Base-by-base conservation (phyloP, 345 rosid genomes). In the Camelina hispida region DNA sequence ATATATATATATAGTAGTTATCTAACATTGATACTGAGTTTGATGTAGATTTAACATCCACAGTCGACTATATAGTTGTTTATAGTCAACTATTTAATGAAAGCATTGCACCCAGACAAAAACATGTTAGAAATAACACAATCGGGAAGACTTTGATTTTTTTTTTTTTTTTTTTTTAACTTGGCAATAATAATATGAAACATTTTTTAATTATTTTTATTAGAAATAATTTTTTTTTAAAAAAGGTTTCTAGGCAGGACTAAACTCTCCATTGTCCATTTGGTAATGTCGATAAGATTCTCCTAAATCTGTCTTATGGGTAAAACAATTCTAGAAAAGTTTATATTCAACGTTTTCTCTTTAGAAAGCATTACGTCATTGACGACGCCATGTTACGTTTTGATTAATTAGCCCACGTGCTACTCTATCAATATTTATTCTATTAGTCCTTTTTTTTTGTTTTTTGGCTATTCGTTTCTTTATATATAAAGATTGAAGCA, bases 331-430 rank as follows among this genome's bases (percentile, higher is more conserved):
- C 34, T 34, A 10, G 6, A 43, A 3, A 4, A 65, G 40, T 37
- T 28, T 37, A 37, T 9, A 17, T 57, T 25, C 67, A 59, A 75
- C 54, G 46, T 25, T 74, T 44, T 52, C 9, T 50, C 28, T 59
- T 51, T 51, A 48, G 13, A 53, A 61, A 53, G 63, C 74, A 43
- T 61, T 53, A 22, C 69, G 70, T 69, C 79, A 76, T 12, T 52
- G 28, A 44, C n/a, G 70, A 69, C 64, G 74, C 9, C 74, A 76
- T 76, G 43, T 1, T 25, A 66, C 16, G 4, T 20, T 4, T 17
- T 52, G 18, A 50, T 51, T 40, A 30, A 42, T 69, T 62, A 61
- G 6, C 70, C 74, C 74, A 75, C 73, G 56, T 75, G 79, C 30
- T 28, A 28, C 30, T 28, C 55, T 66, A 6, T 15, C 15, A 2